Base-by-base conservation (phyloP, 805 yeast genomes). In the Hanseniaspora occidentalis region DNA sequence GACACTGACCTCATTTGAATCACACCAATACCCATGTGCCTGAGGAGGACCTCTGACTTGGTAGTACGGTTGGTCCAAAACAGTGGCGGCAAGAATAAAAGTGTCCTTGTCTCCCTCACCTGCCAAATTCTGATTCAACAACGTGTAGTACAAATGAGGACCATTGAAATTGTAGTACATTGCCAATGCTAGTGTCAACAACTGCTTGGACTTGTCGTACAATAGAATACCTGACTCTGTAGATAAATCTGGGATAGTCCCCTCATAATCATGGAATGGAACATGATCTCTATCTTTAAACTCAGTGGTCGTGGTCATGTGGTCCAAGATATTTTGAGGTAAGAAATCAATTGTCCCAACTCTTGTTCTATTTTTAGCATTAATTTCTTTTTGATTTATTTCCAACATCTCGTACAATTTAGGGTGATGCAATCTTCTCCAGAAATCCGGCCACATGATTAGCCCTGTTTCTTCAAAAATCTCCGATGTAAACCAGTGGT, bases 51-150 rank as follows among this genome's bases (percentile, higher is more conserved):
- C 70, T 37, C 69, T 62, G 7, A 76, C 75, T 53, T 75, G 80
- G 51, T 76, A 75, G 46, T 64, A 75, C 1, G 67, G 60, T 39
- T 70, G 57, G 1, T 60, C 57, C 23, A 70, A 59, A 9, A 69
- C 71, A 23, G 67, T 65, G 2, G 84, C 79, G 1, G 85, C 83
- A 0, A 85, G 83, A 40, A 78, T 64, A 45, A 79, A 78, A 0
- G 89, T 79, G 48, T 81, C 89, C 51, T 81, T 82, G 53, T 82
- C 89, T 38, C 89, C 92, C 60, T 79, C 84, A n/a, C 92, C 92
- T 3, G 71, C 73, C 31, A 67, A 67, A 26, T 80, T 79, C 54
- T 75, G 76, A 3, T 79, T 64, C 31, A 79, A 60, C 36, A 79
- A 60, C 2, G 75, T 75, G 52, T 77, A 79, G 53, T 69, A 79